A percentile compares a stretch with the other conserved stretches of the same genome.
Evolutionary conservation across 306 rosid genomes (phyloP).

Genomic region (Hylodesmum podocarpum): DNA sequence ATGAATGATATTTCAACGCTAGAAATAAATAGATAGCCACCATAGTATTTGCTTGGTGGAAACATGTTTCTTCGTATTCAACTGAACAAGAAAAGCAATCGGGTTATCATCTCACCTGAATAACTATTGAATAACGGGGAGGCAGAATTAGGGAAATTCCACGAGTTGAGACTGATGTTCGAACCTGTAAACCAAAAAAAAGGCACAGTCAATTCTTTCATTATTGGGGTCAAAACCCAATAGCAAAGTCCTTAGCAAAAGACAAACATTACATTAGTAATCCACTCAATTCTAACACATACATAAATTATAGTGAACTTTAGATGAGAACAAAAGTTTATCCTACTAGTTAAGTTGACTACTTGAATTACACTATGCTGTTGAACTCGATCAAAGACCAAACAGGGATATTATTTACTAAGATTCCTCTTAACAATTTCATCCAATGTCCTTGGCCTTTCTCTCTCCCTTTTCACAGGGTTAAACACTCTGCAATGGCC

Average conservation of each 20-base stretch:
- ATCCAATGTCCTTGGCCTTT: neutral
- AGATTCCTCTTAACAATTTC: neutral
- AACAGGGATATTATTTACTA: neutral
- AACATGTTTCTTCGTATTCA: neutral
- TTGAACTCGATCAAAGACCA: neutral
- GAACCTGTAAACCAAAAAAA: slow-evolving; percentile 57
- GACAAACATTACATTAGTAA: neutral
- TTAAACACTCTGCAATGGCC: neutral
- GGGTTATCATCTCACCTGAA: slow-evolving; percentile 62
- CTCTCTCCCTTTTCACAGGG: neutral
- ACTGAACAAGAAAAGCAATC: slow-evolving; percentile 15
- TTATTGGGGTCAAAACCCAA: neutral
- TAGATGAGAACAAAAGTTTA: neutral
- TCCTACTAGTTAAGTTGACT: neutral
- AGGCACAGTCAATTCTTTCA: neutral
- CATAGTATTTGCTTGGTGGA: slow-evolving; percentile 15
- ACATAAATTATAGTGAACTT: slow-evolving; percentile 9
- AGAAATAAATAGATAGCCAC: neutral
- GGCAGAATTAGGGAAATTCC: slow-evolving; percentile 64
- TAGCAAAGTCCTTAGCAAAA: slow-evolving; percentile 9
- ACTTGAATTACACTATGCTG: neutral
- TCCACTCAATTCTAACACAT: neutral
- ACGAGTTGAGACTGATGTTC: slow-evolving; percentile 45
- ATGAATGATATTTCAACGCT: neutral
- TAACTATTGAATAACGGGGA: slow-evolving; percentile 75